Conservation (phyloP, 78 protist genomes). For the Dictyostelium discoideum region dicty_2.7 NC_007088.5:1601501-1602000, state of each 20-base stretch:
- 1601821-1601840: not conserved
- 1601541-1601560: too few relatives aligned
- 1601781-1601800: slow-evolving; percentile 31
- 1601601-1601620: too few relatives aligned
- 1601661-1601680: not conserved
- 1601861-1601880: not conserved
- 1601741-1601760: slow-evolving; percentile 31
- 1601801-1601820: not conserved
- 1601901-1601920: slow-evolving; percentile 1
- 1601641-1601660: too few relatives aligned
- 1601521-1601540: not conserved
- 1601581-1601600: too few relatives aligned
- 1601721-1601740: slow-evolving; percentile 32
- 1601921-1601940: not conserved
- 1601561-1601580: too few relatives aligned
- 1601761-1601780: not conserved
- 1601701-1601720: not conserved
- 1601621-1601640: too few relatives aligned
- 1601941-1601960: not conserved
- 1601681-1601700: not conserved
- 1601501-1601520: not conserved
- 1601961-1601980: not conserved
- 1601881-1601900: not conserved
- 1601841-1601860: slow-evolving; percentile 27
- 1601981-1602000: not conserved